Percentiles rank a stretch among this genome's conserved stretches.
Evolutionary conservation across 306 rosid species (phyloP).

Genomic region (Ceratonia siliqua): DNA sequence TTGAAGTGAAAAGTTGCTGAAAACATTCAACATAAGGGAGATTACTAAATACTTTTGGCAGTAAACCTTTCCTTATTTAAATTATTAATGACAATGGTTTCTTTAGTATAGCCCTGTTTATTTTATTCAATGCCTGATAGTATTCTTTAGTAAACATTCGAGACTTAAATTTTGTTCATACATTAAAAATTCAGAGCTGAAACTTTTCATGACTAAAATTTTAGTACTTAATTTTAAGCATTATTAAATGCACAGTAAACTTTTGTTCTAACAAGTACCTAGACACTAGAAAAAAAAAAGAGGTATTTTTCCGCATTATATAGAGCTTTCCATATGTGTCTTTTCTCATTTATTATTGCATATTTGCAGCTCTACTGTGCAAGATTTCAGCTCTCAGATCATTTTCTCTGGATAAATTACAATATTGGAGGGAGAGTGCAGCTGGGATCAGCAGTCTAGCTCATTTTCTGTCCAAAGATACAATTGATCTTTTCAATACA

Average conservation of each 20-base stretch:
- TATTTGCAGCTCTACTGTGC: conserved; percentile 78
- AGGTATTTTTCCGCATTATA: too few species aligned
- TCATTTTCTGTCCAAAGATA: conserved; percentile 81
- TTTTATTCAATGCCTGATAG: neutral
- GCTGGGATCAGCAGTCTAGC: conserved; percentile 87
- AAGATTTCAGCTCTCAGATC: conserved; percentile 88
- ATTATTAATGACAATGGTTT: too few species aligned
- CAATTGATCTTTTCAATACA: conserved; percentile 76
- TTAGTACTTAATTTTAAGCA: neutral
- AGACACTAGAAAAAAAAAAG: neutral
- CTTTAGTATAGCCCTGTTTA: neutral
- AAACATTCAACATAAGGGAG: neutral
- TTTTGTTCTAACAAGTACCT: neutral
- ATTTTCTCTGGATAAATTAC: conserved; percentile 77
- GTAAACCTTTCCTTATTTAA: too few species aligned
- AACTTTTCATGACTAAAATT: neutral
- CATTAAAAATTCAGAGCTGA: neutral
- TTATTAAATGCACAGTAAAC: neutral
- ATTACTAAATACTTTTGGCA: neutral
- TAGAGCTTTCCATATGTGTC: neutral
- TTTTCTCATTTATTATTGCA: conserved; percentile 17
- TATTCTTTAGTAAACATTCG: neutral
- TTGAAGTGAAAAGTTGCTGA: neutral
- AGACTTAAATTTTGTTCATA: neutral
- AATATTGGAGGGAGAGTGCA: conserved; percentile 88